phyloP scores from a whole-genome alignment of 257 asterid species.

The Solanum virginianum region DNA sequence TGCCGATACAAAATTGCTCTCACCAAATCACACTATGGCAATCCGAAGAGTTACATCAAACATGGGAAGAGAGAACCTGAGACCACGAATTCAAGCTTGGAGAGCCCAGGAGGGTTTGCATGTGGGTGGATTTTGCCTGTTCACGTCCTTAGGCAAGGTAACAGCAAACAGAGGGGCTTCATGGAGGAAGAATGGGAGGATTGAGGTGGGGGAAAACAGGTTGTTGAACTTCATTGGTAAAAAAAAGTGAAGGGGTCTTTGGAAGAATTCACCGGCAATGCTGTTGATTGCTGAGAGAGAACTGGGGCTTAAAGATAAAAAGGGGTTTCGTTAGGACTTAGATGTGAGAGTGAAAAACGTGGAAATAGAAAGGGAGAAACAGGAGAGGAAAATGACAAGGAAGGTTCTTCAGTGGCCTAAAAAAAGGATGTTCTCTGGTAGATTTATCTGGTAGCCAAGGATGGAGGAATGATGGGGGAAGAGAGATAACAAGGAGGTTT shows the following conservation, averaged over 20 bases:
- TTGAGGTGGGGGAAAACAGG: background rate
- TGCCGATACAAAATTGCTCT: background rate
- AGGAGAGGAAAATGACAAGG: background rate
- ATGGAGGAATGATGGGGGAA: background rate
- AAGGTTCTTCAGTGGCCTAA: background rate
- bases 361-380: background rate
- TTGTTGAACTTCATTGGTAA: background rate
- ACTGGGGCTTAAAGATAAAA: background rate
- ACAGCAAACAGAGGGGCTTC: background rate
- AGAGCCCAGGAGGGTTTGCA: background rate
- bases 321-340: background rate
- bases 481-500: background rate
- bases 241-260: background rate
- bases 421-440: background rate
- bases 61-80: background rate
- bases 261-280: background rate
- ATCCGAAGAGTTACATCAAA: background rate
- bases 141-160: background rate
- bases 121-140: background rate
- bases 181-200: background rate
- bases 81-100: background rate
- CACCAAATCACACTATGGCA: background rate
- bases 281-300: background rate
- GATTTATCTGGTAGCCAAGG: background rate
- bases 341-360: background rate